Evolutionary conservation across 305 asterid species (phyloP), one percentile per base, ranked within the genome.

Genomic region (Solanum hybrid): DNA sequence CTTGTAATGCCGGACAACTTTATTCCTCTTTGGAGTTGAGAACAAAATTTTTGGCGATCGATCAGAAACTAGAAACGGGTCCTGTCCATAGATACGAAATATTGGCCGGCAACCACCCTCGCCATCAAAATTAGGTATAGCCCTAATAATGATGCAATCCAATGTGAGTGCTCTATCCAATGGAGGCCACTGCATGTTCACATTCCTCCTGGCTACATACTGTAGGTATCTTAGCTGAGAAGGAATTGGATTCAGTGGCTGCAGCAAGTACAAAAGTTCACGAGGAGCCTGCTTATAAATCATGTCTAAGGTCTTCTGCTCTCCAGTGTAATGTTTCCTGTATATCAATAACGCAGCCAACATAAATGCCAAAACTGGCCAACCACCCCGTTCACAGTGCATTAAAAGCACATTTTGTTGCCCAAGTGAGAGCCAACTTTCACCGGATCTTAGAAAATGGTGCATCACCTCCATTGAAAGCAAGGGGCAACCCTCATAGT

Each of bases 291-390:
- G 99, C 92, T 92, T 97, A 90, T 97, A 95, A 90, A 97, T 96
- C 98, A 97, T 95, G 91, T 97, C 99, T 93, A 97, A 92, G 80
- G 98, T 97, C 94, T 96, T 97, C 81, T 91, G 94, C 93, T 97
- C 99, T 92, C 99, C 99, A 27, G 92, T 95, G 89, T 94, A 97
- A 77, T 96, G 96, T 90, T 92, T 95, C 92, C 98, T 94, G 88
- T 96, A 96, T 90, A 97, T 93, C 92, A 97, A 90, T 89, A 96
- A 90, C n/a, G 98, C 98, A 90, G 99, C 97, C 92, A 96, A 91
- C 98, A 97, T 97, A 93, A 95, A 95, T 87, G 99, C 98, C 93
- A 97, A 95, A 93, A 97, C 96, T 68, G 99, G 98, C 99, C 99
- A 97, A 91, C 98, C 98, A 90, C 98, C 98, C 81, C 93, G 96